A percentile compares a stretch with the other conserved stretches of the same genome.
Evolutionary conservation across 225 moss, liverwort and hornwort genomes (phyloP).

Genomic region (Marchantia paleacea): DNA sequence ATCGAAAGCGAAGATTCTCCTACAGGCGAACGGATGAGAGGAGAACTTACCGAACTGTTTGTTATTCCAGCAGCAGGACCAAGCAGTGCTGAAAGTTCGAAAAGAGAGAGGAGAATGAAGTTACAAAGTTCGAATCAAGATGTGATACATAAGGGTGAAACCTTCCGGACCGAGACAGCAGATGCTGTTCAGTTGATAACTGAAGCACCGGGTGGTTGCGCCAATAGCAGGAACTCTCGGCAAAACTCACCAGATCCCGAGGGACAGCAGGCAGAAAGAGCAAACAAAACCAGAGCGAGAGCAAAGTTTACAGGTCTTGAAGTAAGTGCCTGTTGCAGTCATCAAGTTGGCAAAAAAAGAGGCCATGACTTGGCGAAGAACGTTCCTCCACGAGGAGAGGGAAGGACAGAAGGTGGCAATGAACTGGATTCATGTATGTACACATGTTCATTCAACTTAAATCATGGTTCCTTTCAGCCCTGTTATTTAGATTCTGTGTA

Average conservation of each 20-base stretch:
- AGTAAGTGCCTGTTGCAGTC: not conserved
- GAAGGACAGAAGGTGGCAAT: not conserved
- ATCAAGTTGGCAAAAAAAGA: not conserved
- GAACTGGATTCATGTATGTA: constrained; percentile 1
- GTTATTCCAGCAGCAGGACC: not conserved
- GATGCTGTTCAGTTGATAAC: not conserved
- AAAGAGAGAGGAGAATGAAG: not conserved
- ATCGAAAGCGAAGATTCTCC: constrained; percentile 17
- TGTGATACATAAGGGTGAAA: not conserved
- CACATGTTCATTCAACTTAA: not conserved
- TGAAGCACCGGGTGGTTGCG: constrained; percentile 3
- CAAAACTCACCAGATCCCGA: not conserved
- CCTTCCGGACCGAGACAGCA: not conserved
- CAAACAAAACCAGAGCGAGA: not conserved
- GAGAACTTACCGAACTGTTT: not conserved
- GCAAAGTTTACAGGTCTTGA: not conserved
- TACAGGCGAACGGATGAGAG: not conserved
- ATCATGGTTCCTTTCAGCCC: too few relatives aligned
- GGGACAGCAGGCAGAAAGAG: not conserved
- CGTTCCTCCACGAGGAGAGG: not conserved
- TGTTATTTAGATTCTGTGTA: not conserved
- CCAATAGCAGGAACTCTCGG: not conserved
- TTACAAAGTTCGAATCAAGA: not conserved
- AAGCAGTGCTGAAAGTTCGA: not conserved
- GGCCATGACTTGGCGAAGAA: not conserved